Percentiles rank a stretch among this genome's conserved stretches.
Conservation (phyloP, 768 basidiomycete genomes). For the Leccinum subgranulosum region DNA sequence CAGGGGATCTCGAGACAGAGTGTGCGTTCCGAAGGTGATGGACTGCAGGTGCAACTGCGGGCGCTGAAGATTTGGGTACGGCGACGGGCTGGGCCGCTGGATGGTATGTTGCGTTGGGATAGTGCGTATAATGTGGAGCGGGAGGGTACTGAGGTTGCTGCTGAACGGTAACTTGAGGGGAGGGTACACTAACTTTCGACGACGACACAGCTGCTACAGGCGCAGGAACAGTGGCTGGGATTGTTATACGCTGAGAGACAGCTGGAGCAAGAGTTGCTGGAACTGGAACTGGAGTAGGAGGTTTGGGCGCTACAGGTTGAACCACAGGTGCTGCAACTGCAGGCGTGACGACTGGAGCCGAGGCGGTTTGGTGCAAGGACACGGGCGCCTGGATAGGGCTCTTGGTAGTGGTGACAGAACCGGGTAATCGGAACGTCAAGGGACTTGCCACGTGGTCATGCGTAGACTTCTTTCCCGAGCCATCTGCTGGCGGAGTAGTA, state of each 20-base stretch:
- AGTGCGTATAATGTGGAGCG: constrained; percentile 42
- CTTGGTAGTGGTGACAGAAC: constrained; percentile 19
- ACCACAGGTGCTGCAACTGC: constrained; percentile 13
- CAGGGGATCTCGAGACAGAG: constrained; percentile 32
- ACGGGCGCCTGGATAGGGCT: constrained; percentile 19
- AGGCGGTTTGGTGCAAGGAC: constrained; percentile 19
- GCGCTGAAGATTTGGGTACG: constrained; percentile 16
- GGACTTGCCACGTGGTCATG: constrained; percentile 18
- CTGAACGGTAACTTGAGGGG: constrained; percentile 33
- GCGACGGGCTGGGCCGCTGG: constrained; percentile 24
- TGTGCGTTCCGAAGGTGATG: constrained; percentile 23
- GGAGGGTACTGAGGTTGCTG: constrained; percentile 35
- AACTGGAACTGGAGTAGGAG: constrained; percentile 17
- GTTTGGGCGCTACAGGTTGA: constrained; percentile 25
- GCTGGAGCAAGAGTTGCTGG: constrained; percentile 23
- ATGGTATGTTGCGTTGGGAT: constrained; percentile 54
- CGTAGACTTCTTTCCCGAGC: constrained; percentile 9
- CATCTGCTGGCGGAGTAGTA: constrained; percentile 10
- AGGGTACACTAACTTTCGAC: constrained; percentile 20
- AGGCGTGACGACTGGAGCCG: constrained; percentile 7
- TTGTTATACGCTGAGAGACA: constrained; percentile 19
- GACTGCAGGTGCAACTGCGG: constrained; percentile 2
- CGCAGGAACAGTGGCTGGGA: constrained; percentile 15
- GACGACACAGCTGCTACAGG: constrained; percentile 8
- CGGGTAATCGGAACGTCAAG: constrained; percentile 23